These are phyloP conservation scores for Erysimum cheiri DNA, from an alignment of 441 rosid genomes.

Conservation along the genomic window DNA sequence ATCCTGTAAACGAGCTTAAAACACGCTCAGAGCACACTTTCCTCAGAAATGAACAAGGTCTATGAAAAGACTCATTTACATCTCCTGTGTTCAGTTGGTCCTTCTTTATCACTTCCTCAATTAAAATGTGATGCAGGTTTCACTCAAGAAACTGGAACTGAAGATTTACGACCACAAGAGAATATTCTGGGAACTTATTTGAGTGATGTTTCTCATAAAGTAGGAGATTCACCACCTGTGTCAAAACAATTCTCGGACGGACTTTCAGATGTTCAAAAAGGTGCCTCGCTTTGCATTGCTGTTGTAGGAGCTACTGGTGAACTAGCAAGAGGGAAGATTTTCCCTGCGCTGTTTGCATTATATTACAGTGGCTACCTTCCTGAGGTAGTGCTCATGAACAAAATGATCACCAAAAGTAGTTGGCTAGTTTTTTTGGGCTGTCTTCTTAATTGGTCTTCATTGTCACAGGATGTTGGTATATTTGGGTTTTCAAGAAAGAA, in stretches of 20 bases:
- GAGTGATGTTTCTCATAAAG: constrained; percentile 22
- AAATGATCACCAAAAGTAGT: neutral
- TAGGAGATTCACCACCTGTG: constrained; percentile 34
- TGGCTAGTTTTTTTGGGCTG: neutral
- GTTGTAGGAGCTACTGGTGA: constrained; percentile 87
- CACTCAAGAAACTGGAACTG: constrained; percentile 30
- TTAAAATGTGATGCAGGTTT: constrained; percentile 39
- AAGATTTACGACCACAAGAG: constrained; percentile 10
- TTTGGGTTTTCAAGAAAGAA: constrained; percentile 82
- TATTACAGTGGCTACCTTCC: constrained; percentile 83
- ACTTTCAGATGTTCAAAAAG: constrained; percentile 38
- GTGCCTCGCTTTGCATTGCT: constrained; percentile 71
- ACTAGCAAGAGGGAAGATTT: constrained; percentile 68
- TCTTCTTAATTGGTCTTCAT: constrained; percentile 30
- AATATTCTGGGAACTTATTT: constrained; percentile 2
- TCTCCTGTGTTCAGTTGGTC: constrained; percentile 1
- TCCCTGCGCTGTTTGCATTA: constrained; percentile 83
- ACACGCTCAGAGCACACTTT: constrained; percentile 48
- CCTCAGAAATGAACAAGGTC: constrained; percentile 41
- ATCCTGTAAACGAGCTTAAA: constrained; percentile 44
- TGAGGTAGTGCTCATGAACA: constrained; percentile 52
- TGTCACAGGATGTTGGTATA: constrained; percentile 63
- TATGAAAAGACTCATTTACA: constrained; percentile 33
- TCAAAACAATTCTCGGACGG: constrained; percentile 33
- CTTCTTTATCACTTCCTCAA: constrained; percentile 4